Evolutionary conservation across 352 stramenopile genomes (phyloP).

Genomic region (Aphanomyces stellatus): DNA sequence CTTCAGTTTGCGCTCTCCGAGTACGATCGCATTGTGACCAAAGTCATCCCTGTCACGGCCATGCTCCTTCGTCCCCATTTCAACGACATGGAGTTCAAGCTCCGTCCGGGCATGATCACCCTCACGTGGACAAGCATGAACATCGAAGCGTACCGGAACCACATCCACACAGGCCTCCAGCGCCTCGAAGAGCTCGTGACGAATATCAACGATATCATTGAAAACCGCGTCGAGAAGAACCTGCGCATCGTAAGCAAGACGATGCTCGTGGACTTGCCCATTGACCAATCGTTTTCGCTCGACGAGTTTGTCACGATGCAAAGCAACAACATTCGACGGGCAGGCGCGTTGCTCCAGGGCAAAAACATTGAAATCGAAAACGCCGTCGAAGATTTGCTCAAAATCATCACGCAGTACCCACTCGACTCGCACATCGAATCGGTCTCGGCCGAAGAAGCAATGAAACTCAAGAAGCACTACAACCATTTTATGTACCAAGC

Average conservation of each 20-base stretch:
- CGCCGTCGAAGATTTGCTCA: constrained; percentile 95
- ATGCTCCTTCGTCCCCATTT: constrained; percentile 95
- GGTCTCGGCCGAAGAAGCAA: constrained; percentile 89
- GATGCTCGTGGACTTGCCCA: constrained; percentile 94
- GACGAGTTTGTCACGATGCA: constrained; percentile 98
- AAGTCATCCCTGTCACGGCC: constrained; percentile 97
- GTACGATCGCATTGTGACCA: constrained; percentile 95
- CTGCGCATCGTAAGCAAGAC: constrained; percentile 97
- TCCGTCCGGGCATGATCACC: constrained; percentile 98
- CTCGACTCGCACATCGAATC: constrained; percentile 94
- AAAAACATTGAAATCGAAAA: constrained; percentile 99
- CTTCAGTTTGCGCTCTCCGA: constrained; percentile 95
- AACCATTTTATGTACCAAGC: constrained; percentile 99
- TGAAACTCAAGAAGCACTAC: constrained; percentile 98
- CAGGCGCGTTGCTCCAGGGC: constrained; percentile 90
- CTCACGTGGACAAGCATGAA: constrained; percentile 99
- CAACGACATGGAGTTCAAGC: constrained; percentile 99
- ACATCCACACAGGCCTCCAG: constrained; percentile 88
- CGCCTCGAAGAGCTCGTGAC: constrained; percentile 96
- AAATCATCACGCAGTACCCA: constrained; percentile 93
- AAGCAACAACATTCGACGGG: constrained; percentile 86
- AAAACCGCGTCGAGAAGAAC: constrained; percentile 99
- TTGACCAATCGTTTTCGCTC: constrained; percentile 94
- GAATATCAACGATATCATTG: constrained; percentile 99
- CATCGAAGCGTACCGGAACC: constrained; percentile 96